Base-by-base conservation (phyloP, 108 stramenopile genomes). In the Asterionellopsis glacialis region DNA sequence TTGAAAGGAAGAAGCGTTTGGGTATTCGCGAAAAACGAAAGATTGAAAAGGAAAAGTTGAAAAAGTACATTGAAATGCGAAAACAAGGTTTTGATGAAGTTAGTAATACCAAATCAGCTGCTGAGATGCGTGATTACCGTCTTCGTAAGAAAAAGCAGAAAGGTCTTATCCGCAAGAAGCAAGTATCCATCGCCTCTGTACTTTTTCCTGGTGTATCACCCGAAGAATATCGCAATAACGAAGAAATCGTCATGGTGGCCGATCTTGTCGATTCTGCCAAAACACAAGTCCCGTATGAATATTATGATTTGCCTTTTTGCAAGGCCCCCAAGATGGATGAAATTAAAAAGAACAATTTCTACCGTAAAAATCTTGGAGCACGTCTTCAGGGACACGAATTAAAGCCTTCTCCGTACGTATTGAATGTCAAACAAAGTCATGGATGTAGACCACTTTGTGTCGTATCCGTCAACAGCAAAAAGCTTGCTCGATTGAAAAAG, bases 271-370 rank as follows among this genome's bases (percentile, higher is more conserved):
- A 84, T 41, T 80, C 78, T 45, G 70, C 77, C 50, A 90, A 89
- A 68, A 90, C 89, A 14, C 95, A 97, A 63, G 71, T 97, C 24
- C 98, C 98, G 19, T 96, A 83, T 70, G 91, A 93, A 55, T 98
- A 93, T 61, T 98, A 99, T 78, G 84, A 93, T 53, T 72, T 98
- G 40, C 85, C 89, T 61, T 88, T 64, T 66, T 99, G 97, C 77
- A 48, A 78, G 18, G 39, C 63, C 18, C 75, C 80, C 16, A 53
- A 48, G 15, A 68, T 72, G 55, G 59, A 68, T 5, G 59, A 57
- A 5, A 47, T 45, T 19, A 40, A 59, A 14, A 60, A 58, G 41
- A n/a, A 15, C 11, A 65, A 59, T 28, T 38, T 69, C 33, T 54
- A 80, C 38, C 85, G 90, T 53, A 83, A 85, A 50, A 81, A 76